Conservation (phyloP, 1,139 yeast genomes). For the Pneumocystis canis region DNA sequence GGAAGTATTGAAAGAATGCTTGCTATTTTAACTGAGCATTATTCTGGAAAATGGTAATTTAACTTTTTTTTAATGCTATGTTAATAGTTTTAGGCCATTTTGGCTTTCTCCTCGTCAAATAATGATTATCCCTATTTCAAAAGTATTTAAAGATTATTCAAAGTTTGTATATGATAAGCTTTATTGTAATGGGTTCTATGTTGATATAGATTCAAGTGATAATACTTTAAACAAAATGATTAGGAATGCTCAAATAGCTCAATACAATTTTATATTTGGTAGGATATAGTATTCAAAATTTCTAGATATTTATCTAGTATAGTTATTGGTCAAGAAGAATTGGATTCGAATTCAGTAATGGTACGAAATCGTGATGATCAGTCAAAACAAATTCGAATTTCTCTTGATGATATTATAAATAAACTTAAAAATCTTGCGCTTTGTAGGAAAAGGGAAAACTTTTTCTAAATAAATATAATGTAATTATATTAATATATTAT, state of each 20-base stretch:
- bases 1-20: constrained; percentile 89
- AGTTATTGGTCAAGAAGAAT: constrained; percentile 77
- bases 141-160: constrained; percentile 42
- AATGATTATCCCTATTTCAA: constrained; percentile 64
- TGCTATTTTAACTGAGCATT: constrained; percentile 82
- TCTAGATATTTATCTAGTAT: not conserved
- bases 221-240: constrained; percentile 67
- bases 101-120: constrained; percentile 97
- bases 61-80: not conserved
- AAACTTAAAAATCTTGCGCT: constrained; percentile 24
- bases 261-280: constrained; percentile 56
- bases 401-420: constrained; percentile 19
- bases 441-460: constrained; percentile 30
- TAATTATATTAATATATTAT: not conserved
- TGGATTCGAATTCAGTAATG: constrained; percentile 45
- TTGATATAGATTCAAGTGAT: constrained; percentile 55
- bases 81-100: constrained; percentile 39
- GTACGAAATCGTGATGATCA: constrained; percentile 50
- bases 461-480: constrained; percentile 33
- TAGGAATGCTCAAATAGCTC: constrained; percentile 65
- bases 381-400: constrained; percentile 26
- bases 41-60: constrained; percentile 64
- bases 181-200: constrained; percentile 45
- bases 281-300: not conserved
- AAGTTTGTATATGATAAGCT: constrained; percentile 34